Evolutionary conservation across 139 green algal genomes (phyloP), one percentile per base, ranked within the genome.

Genomic region (Chlamydomonas sp.): DNA sequence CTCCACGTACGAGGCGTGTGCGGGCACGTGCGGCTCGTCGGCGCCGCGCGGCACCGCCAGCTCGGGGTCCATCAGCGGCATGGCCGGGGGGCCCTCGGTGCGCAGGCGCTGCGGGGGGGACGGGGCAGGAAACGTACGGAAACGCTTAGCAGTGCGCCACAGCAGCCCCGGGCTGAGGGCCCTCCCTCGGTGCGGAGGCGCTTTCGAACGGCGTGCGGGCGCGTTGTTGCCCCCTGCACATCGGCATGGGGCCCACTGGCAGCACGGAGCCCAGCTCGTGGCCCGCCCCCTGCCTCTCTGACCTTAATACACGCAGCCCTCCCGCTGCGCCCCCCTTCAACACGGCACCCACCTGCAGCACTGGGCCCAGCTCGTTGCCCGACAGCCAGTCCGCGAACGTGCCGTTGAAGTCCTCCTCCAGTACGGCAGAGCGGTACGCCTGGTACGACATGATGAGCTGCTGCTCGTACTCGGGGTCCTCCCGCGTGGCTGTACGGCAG

Each of bases 351-450:
- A 89, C 84, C 57, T 91, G 73, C 62, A 90, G 20, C 1, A 88
- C 31, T 0, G 78, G 67, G 7, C 66, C 79, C 62, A 61, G 63
- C 49, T 80, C 71, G 63, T 92, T 60, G 8, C 69, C 58, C 15
- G 91, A 18, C 63, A 95, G n/a, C 58, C 87, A 96, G 7, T 95
- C 90, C 9, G 64, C 64, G 68, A 96, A 97, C 0, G 78, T 90
- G 77, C 91, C 94, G 3, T 85, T 63, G 66, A 90, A 96, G n/a
- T 84, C 83, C 8, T 89, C 67, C n/a, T 91, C 79, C 67, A 49
- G 31, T 49, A 49, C 31, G 31, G 31, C 31, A 49, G 31, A 49
- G 31, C 31, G 31, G 74, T 91, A 96, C 17, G 84, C 60, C 17
- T 88, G 75, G 69, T 85, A 85, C 14, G 63, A 5, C 57, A 16